Base-by-base conservation (phyloP, 345 rosid genomes). In the Gossypium rotundifolium region DNA sequence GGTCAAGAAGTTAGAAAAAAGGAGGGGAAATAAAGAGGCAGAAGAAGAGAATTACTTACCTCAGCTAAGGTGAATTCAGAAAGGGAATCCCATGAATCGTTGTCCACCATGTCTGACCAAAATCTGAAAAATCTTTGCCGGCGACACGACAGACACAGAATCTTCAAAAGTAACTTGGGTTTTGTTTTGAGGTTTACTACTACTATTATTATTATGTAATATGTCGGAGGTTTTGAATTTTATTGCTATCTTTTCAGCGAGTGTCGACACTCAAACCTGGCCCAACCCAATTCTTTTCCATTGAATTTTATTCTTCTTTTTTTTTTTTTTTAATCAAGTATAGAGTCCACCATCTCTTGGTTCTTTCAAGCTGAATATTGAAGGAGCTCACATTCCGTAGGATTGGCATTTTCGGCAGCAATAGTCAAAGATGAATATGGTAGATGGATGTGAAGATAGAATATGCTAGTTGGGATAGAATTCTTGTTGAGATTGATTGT, bases 51-150 rank as follows among this genome's bases (percentile, higher is more conserved):
- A 14, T n/a, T 60, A 16, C n/a, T 60, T 52, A 79, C 87, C 87
- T 84, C 81, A 14, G 87, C 77, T 61, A 84, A 51, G 0, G 81
- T 84, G 74, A 84, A 84, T 2, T 84, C 80, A 65, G 78, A 70
- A 70, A 77, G 70, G 40, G 79, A 72, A 76, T 61, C 79, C 75
- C 80, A 81, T 51, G 83, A 65, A 79, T 81, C 79, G 3, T 18
- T 62, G 46, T 44, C 70, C n/a, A 48, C 74, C 79, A 76, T 76
- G 52, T 45, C 70, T 7, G 76, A 62, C 12, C 11, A 61, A 48
- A 49, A 49, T 17, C 40, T 11, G 23, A 4, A 45, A 44, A 20
- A 38, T 22, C 55, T 58, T 58, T 57, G 59, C 13, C 49, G 14
- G 1, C 40, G 7, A 33, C 40, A 7, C 23, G 25, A 57, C 29